Base-by-base conservation (phyloP, 768 basidiomycete genomes). In the Mycena kentingensis region DNA sequence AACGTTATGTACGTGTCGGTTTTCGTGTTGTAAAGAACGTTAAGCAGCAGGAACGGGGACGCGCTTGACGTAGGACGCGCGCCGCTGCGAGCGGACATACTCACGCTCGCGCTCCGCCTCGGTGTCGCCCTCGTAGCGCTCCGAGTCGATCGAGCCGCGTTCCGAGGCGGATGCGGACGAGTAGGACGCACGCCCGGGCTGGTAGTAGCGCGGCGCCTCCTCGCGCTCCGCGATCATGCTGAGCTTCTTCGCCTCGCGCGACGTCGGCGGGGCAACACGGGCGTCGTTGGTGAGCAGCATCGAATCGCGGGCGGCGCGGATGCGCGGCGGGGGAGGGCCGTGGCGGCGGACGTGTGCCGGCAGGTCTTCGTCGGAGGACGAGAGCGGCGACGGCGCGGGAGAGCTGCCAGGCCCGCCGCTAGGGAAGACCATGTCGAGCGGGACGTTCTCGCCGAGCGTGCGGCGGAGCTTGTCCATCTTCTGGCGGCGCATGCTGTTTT, bases 401-500 rank as follows among this genome's bases (percentile, higher is more conserved):
- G 51, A 57, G 51, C 12, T 39, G 25, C 12, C 48, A 28, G 35
- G 46, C 31, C 49, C 55, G 42, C 49, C 49, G 24, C 60, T 12
- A 27, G 82, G 77, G 67, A 87, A 87, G 44, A 88, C 81, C 26
- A 86, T 75, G 31, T 80, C 73, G 2, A 77, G 57, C 6, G 87
- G 87, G 19, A 88, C 80, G 24, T 77, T 80, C 18, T 85, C 75
- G 0, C 87, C 87, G 3, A 89, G 75, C 58, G 70, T 83, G 61
- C 76, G 79, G 46, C 81, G 74, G 44, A 89, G 70, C 27, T 80
- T 73, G 44, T 85, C 84, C 75, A 89, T 81, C 66, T 87, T 88
- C 58, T 73, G 69, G 41, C 79, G 75, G 21, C 82, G 76, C 15
- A 74, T 42, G 37, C 66, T 63, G 18, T 66, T 70, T 3, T 74